phyloP scores from a whole-genome alignment of 2,329 filamentous ascomycete species.

The Bipolaris zeicola region DNA sequence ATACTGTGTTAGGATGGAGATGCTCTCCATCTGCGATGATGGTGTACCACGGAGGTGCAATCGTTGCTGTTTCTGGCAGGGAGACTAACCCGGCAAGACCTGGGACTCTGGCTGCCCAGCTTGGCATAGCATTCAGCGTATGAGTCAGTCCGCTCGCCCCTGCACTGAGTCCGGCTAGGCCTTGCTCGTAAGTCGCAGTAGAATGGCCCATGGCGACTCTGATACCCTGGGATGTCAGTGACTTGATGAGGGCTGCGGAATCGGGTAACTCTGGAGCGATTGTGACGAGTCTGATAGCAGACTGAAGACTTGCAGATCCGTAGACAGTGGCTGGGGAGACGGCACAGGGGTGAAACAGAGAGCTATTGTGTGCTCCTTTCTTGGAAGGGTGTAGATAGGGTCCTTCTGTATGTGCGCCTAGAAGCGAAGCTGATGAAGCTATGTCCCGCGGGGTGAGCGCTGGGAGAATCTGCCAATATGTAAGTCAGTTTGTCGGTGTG shows the following conservation, averaged over 20 bases:
- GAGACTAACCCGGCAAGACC: conserved; percentile 55
- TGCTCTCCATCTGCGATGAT: conserved; percentile 62
- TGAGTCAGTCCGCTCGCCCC: conserved; percentile 61
- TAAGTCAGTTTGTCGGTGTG: conserved; percentile 8
- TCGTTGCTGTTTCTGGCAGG: conserved; percentile 26
- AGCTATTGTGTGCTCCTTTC: conserved; percentile 59
- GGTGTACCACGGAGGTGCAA: conserved; percentile 55
- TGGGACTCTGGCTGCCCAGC: conserved; percentile 57
- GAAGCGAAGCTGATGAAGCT: conserved; percentile 53
- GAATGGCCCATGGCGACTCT: conserved; percentile 59
- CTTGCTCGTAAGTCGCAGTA: conserved; percentile 55
- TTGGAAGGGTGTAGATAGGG: conserved; percentile 60
- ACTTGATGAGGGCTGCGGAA: conserved; percentile 50
- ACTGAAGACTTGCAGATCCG: conserved; percentile 50
- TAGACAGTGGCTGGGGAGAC: conserved; percentile 51
- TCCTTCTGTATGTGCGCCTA: conserved; percentile 63
- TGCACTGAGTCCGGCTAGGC: conserved; percentile 52
- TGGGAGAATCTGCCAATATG: conserved; percentile 53
- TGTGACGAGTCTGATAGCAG: conserved; percentile 57
- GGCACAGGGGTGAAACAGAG: conserved; percentile 51
- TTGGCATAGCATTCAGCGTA: conserved; percentile 61
- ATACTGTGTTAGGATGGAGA: conserved; percentile 57
- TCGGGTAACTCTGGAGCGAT: conserved; percentile 59
- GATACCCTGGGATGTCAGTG: conserved; percentile 50
- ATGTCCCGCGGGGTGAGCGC: conserved; percentile 53